Conservation (phyloP, 2,329 filamentous ascomycete species). For the Ceratocystis ficicola region DNA sequence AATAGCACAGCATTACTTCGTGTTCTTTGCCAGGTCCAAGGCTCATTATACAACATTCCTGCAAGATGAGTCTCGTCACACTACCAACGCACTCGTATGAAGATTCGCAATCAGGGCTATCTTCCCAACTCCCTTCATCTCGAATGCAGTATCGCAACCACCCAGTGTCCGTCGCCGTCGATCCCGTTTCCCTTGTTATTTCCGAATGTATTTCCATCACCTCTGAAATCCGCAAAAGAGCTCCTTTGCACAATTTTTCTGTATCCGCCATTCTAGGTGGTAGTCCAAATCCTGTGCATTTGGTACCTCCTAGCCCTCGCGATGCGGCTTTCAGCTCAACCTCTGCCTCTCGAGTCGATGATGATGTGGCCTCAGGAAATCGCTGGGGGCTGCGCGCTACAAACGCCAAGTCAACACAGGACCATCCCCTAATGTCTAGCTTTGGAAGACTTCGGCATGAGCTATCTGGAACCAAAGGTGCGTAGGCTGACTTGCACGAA, state of each 20-base stretch:
- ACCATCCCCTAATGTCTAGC: slow-evolving; percentile 89
- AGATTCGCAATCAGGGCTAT: slow-evolving; percentile 17
- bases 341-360: slow-evolving; percentile 29
- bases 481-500: slow-evolving; percentile 19
- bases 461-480: slow-evolving; percentile 72
- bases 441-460: slow-evolving; percentile 85
- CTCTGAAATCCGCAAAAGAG: slow-evolving; percentile 94
- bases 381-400: slow-evolving; percentile 89
- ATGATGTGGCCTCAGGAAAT: slow-evolving; percentile 50
- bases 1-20: neutral
- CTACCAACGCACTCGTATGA: slow-evolving; percentile 14
- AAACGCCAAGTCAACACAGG: slow-evolving; percentile 93
- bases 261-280: slow-evolving; percentile 91
- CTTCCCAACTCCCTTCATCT: slow-evolving; percentile 26
- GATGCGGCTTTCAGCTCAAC: slow-evolving; percentile 12
- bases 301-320: slow-evolving; percentile 37
- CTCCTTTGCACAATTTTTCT: slow-evolving; percentile 88
- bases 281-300: slow-evolving; percentile 45
- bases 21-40: neutral
- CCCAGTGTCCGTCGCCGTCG: slow-evolving; percentile 67
- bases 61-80: slow-evolving; percentile 14
- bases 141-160: slow-evolving; percentile 49
- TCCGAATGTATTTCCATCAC: slow-evolving; percentile 99
- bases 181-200: slow-evolving; percentile 84
- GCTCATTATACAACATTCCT: neutral